These are phyloP conservation scores for Anthostomella pinea DNA, from an alignment of 2,329 filamentous ascomycete genomes.

Conservation along the genomic window DNA sequence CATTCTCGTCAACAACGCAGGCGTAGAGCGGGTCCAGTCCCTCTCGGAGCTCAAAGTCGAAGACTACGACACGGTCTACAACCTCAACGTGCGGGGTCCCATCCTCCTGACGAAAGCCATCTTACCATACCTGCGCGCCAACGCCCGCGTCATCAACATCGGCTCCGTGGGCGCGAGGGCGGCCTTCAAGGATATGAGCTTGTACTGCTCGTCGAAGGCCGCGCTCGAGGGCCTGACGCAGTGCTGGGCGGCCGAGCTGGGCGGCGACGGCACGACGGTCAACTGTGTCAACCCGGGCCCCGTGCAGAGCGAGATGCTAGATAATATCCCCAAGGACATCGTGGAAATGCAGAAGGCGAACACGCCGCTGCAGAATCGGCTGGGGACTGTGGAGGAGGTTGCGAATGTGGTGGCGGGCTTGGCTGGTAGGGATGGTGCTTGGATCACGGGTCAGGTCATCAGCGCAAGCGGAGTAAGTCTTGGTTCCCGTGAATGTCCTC, in stretches of 20 bases:
- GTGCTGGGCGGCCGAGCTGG: constrained; percentile 57
- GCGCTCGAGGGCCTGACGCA: constrained; percentile 60
- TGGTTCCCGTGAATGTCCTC: too few relatives aligned
- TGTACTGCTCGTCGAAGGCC: constrained; percentile 58
- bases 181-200: constrained; percentile 42
- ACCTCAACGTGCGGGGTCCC: constrained; percentile 55
- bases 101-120: constrained; percentile 53
- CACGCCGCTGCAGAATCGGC: constrained; percentile 49
- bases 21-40: constrained; percentile 32
- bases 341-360: constrained; percentile 46
- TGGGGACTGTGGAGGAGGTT: constrained; percentile 53
- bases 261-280: constrained; percentile 54
- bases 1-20: constrained; percentile 41
- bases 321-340: constrained; percentile 47
- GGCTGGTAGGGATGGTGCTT: constrained; percentile 45
- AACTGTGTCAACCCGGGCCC: constrained; percentile 61
- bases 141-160: constrained; percentile 57
- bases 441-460: constrained; percentile 55
- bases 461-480: constrained; percentile 48
- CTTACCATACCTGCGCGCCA: constrained; percentile 46
- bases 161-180: constrained; percentile 49
- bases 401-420: constrained; percentile 55
- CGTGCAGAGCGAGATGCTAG: constrained; percentile 56
- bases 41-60: constrained; percentile 42
- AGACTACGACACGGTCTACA: constrained; percentile 53